These are phyloP conservation scores for Nicotiana obtusifolia DNA, from an alignment of 257 asterid species.

Conservation along the genomic window DNA sequence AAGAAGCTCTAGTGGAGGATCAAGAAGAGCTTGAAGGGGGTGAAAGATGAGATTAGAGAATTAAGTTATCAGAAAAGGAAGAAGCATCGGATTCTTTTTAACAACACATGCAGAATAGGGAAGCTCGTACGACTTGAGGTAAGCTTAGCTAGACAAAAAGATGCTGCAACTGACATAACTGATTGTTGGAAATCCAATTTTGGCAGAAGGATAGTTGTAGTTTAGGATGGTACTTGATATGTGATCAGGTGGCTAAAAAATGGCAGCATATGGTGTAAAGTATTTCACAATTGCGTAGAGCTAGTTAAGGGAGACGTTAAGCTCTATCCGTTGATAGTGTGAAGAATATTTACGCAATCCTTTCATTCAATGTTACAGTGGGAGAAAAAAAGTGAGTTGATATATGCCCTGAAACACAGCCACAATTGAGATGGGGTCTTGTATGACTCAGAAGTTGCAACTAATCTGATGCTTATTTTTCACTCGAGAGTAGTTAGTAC, in stretches of 20 bases:
- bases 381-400: not conserved
- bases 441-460: too few relatives aligned
- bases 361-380: not conserved
- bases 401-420: too few relatives aligned
- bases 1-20: slow-evolving; percentile 82
- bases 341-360: not conserved
- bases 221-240: not conserved
- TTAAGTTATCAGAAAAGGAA: not conserved
- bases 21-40: slow-evolving; percentile 94
- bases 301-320: not conserved
- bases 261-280: not conserved
- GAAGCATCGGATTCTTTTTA: not conserved
- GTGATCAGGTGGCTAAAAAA: not conserved
- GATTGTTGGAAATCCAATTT: slow-evolving; percentile 1
- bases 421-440: too few relatives aligned
- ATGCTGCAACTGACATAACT: not conserved
- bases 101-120: not conserved
- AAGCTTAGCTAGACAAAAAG: not conserved
- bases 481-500: not conserved
- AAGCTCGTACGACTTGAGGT: not conserved
- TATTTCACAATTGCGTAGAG: not conserved
- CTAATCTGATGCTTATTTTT: too few relatives aligned
- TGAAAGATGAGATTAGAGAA: slow-evolving; percentile 46
- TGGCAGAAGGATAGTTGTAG: not conserved
- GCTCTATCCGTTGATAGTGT: not conserved